Percentiles rank a stretch among this genome's conserved stretches.
phyloP scores from a whole-genome alignment of 2,329 filamentous ascomycete genomes.

The Cytospora mali region DNA sequence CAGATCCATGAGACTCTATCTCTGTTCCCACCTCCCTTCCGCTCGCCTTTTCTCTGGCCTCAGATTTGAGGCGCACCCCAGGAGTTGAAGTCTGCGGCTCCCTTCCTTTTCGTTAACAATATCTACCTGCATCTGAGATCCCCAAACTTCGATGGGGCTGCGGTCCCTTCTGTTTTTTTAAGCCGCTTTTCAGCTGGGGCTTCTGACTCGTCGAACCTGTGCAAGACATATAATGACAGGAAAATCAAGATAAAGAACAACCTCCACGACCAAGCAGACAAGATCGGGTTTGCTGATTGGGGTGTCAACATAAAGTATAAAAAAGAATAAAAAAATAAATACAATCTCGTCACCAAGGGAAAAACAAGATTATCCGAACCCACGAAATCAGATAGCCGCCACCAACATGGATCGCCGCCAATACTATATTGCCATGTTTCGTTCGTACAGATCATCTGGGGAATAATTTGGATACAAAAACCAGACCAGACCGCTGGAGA shows the following conservation, averaged over 20 bases:
- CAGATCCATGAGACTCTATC: not conserved
- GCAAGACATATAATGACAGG: too few relatives aligned
- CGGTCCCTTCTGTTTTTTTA: not conserved
- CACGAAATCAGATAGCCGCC: not conserved
- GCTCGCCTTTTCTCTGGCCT: not conserved
- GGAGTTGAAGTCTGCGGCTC: not conserved
- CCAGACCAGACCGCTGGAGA: not conserved
- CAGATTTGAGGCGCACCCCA: not conserved
- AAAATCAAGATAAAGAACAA: not conserved
- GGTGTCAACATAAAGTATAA: not conserved
- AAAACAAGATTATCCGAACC: not conserved
- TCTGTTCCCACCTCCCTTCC: not conserved
- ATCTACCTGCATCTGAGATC: not conserved
- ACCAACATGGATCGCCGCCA: not conserved
- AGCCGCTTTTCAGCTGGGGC: not conserved
- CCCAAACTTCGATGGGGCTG: not conserved
- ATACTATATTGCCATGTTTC: not conserved
- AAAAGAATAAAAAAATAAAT: not conserved
- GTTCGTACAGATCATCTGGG: not conserved
- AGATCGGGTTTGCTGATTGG: not conserved
- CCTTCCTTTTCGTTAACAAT: not conserved
- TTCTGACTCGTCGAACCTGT: not conserved
- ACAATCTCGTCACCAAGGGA: not conserved
- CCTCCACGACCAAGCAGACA: not conserved
- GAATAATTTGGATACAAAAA: not conserved